Evolutionary conservation across 1,284 basidiomycete species (phyloP).

Genomic region (Taiwanofungus camphoratus): DNA sequence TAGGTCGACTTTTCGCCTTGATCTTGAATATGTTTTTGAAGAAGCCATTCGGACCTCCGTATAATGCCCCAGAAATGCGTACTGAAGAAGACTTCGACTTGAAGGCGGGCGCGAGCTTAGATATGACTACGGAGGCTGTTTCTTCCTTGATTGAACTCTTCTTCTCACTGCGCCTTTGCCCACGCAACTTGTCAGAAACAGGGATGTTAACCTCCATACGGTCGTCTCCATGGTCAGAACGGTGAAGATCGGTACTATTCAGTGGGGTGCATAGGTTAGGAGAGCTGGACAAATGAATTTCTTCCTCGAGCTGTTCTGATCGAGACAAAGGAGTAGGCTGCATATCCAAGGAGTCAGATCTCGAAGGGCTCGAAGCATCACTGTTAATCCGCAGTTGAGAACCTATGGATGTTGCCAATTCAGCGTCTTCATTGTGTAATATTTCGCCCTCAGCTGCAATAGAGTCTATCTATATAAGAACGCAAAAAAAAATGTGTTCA

Average conservation of each 20-base stretch:
- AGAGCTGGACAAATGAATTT: not conserved
- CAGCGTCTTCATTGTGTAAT: not conserved
- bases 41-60: slow-evolving; percentile 15
- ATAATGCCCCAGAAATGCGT: slow-evolving; percentile 6
- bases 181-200: not conserved
- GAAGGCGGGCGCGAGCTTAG: not conserved
- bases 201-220: not conserved
- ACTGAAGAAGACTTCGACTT: not conserved
- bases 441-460: not conserved
- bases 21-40: slow-evolving; percentile 14
- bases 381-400: slow-evolving; percentile 1
- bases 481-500: not conserved
- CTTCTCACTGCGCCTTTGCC: not conserved
- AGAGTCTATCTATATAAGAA: not conserved
- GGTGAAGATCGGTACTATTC: too few relatives aligned
- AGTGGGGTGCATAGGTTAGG: not conserved
- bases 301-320: not conserved
- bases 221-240: too few relatives aligned
- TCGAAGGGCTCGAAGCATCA: not conserved
- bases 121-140: not conserved
- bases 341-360: not conserved
- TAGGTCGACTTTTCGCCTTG: slow-evolving; percentile 6
- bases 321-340: too few relatives aligned
- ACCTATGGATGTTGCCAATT: not conserved
- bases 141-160: not conserved